Evolutionary conservation across 2,329 filamentous ascomycete genomes (phyloP).

Genomic region (Aspergillus pseudoviridinutans): DNA sequence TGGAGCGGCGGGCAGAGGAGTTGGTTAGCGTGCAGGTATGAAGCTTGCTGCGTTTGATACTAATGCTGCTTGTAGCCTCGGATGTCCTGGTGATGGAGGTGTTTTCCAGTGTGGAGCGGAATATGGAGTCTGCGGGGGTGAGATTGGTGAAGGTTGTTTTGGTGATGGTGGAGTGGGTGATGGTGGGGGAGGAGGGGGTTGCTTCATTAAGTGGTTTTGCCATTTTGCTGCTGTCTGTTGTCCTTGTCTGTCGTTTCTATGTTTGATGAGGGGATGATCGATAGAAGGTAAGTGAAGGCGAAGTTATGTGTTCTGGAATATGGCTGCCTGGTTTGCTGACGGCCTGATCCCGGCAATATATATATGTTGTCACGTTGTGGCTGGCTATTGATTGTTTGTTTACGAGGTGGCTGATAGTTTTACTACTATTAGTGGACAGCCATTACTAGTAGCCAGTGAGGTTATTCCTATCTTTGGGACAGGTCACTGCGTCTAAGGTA

Average conservation of each 20-base stretch:
- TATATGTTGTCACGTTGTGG: not conserved
- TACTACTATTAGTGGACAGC: not conserved
- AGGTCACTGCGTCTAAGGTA: not conserved
- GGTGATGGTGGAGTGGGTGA: constrained; percentile 9
- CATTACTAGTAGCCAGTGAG: not conserved
- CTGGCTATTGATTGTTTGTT: not conserved
- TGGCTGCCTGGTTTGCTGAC: not conserved
- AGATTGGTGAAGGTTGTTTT: constrained; percentile 12
- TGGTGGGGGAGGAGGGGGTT: not conserved
- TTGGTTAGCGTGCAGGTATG: constrained; percentile 14
- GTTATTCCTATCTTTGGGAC: not conserved
- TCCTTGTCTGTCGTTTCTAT: too few relatives aligned
- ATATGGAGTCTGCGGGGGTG: constrained; percentile 7
- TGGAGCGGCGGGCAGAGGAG: constrained; percentile 10
- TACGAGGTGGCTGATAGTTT: not conserved
- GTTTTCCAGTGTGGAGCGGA: constrained; percentile 4
- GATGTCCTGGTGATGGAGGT: constrained; percentile 2
- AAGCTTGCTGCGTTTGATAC: constrained; percentile 15
- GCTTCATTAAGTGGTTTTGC: not conserved
- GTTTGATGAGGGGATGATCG: not conserved
- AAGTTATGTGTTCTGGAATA: not conserved
- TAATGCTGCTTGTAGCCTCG: not conserved
- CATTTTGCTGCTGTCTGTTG: not conserved
- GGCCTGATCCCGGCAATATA: not conserved
- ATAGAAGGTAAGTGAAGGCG: not conserved